A percentile compares a stretch with the other conserved stretches of the same genome.
Conservation (phyloP, 148 eudicot species). For the Dianthus caryophyllus region DNA sequence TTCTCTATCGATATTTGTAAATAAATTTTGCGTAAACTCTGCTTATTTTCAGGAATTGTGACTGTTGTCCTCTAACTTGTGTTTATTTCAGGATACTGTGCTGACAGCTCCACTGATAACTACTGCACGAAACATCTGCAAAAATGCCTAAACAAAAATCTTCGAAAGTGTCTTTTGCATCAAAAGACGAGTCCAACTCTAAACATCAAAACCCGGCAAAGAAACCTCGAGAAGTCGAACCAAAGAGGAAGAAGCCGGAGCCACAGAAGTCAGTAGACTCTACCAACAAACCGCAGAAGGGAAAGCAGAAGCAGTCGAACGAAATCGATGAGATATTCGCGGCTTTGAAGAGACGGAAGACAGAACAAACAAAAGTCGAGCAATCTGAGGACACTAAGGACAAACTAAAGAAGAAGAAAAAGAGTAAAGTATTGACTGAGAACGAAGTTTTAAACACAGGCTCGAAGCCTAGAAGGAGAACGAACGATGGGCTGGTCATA, state of each 20-base stretch:
- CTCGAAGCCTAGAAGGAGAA: slow-evolving; percentile 46
- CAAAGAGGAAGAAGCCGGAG: slow-evolving; percentile 46
- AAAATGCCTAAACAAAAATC: slow-evolving; percentile 44
- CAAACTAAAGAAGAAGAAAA: slow-evolving; percentile 29
- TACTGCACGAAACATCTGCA: not conserved
- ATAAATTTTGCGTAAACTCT: not conserved
- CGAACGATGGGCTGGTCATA: slow-evolving; percentile 53
- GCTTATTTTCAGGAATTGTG: not conserved
- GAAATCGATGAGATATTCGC: slow-evolving; percentile 61
- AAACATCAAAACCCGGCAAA: slow-evolving; percentile 16
- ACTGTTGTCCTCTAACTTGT: not conserved
- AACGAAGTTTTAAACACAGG: slow-evolving; percentile 16
- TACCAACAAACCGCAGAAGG: slow-evolving; percentile 20
- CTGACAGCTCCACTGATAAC: not conserved
- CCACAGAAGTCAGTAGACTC: slow-evolving; percentile 11
- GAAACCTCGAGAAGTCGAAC: slow-evolving; percentile 31
- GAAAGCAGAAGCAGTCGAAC: slow-evolving; percentile 20
- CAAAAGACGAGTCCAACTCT: slow-evolving; percentile 22
- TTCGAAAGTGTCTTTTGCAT: slow-evolving; percentile 18
- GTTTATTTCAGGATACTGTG: slow-evolving; percentile 2
- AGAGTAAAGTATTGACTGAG: slow-evolving; percentile 18
- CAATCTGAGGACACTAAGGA: slow-evolving; percentile 15
- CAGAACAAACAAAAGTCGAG: slow-evolving; percentile 22
- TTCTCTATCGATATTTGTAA: not conserved
- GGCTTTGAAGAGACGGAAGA: slow-evolving; percentile 45